These are phyloP conservation scores for Casuarina equisetifolia DNA, from an alignment of 306 rosid species.

Conservation along the genomic window DNA sequence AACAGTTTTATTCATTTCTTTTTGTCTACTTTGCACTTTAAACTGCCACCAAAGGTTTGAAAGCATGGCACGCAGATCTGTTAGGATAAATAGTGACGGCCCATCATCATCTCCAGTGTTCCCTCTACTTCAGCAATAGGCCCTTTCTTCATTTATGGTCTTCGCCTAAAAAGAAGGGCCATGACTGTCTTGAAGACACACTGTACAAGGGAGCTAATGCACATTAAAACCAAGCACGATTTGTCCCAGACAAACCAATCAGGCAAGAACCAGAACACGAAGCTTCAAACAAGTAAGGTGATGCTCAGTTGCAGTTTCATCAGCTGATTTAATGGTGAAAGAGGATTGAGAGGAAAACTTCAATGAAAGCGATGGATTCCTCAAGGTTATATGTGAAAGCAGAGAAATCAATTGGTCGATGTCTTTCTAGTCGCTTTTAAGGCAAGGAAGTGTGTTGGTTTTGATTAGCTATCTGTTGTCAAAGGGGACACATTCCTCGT, in stretches of 20 bases:
- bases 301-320: background rate
- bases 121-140: background rate
- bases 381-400: background rate
- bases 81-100: too few relatives aligned
- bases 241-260: background rate
- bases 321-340: background rate
- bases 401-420: background rate
- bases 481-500: background rate
- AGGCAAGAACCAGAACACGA: background rate
- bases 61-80: too few relatives aligned
- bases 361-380: constrained; percentile 3
- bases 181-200: constrained; percentile 3
- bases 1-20: background rate
- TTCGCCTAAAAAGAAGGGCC: constrained; percentile 1
- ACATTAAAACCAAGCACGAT: background rate
- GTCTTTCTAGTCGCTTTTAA: background rate
- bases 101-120: background rate
- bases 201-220: background rate
- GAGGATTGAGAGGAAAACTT: background rate
- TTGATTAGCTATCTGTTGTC: background rate
- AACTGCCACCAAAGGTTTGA: background rate
- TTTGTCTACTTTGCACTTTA: background rate
- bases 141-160: background rate
- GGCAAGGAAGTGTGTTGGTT: background rate
- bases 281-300: background rate